Conservation (phyloP, 768 basidiomycete species). For the Naganishia vaughanmartiniae region DNA sequence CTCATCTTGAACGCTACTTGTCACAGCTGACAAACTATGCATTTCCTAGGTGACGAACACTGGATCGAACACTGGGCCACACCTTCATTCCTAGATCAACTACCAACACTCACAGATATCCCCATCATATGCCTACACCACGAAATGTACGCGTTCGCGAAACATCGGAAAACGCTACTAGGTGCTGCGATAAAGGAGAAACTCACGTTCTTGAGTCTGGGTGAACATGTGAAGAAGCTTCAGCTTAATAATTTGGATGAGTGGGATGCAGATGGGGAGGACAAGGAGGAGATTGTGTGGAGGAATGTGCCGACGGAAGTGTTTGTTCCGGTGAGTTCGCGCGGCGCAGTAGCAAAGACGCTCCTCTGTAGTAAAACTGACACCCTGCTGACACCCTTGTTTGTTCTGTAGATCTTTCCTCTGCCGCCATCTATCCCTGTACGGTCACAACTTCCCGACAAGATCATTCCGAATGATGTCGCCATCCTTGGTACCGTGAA, state of each 20-base stretch:
- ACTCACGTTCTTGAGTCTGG: slow-evolving; percentile 14
- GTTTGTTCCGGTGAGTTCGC: neutral
- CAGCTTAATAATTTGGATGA: neutral
- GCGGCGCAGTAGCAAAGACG: no score
- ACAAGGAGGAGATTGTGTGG: slow-evolving; percentile 4
- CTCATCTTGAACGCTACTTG: neutral
- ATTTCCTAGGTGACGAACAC: slow-evolving; percentile 13
- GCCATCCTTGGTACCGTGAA: slow-evolving; percentile 9
- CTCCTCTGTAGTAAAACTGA: no score
- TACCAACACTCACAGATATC: slow-evolving; percentile 6
- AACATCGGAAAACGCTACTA: neutral
- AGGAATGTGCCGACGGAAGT: slow-evolving; percentile 3
- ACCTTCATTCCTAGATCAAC: neutral
- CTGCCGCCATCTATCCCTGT: neutral
- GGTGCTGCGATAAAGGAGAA: neutral
- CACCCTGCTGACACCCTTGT: neutral
- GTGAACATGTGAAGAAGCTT: slow-evolving; percentile 1
- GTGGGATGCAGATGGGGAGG: neutral
- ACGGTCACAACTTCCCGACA: neutral
- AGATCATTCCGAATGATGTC: slow-evolving; percentile 4
- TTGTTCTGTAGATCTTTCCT: neutral
- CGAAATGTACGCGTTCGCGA: slow-evolving; percentile 4
- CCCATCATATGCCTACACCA: slow-evolving; percentile 22
- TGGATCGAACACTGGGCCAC: slow-evolving; percentile 1
- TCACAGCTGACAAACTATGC: neutral